These are phyloP conservation scores for Blastobotrys attinorum DNA, from an alignment of 805 yeast species.

Conservation along the genomic window DNA sequence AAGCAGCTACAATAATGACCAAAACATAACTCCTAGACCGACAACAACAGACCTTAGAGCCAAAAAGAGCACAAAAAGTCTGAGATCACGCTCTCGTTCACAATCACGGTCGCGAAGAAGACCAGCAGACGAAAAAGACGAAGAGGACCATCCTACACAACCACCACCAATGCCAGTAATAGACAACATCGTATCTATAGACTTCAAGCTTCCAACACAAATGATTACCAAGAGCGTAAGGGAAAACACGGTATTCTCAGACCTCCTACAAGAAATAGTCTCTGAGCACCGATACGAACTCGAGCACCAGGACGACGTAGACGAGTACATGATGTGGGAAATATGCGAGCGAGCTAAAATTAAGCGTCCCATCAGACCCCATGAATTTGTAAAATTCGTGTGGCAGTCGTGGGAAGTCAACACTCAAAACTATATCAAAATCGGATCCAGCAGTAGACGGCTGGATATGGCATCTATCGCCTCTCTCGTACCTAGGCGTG, in stretches of 20 bases:
- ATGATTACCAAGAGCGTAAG: slow-evolving; percentile 14
- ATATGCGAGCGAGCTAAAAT: slow-evolving; percentile 15
- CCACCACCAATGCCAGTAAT: neutral
- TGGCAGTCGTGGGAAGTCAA: slow-evolving; percentile 4
- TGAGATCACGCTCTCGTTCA: too few relatives aligned
- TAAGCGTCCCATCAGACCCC: slow-evolving; percentile 22
- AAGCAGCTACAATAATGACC: too few relatives aligned
- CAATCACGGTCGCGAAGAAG: too few relatives aligned
- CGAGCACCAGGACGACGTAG: slow-evolving; percentile 15
- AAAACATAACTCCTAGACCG: too few relatives aligned
- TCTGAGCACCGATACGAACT: slow-evolving; percentile 26
- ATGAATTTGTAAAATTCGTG: slow-evolving; percentile 16
- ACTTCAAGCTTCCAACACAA: slow-evolving; percentile 23
- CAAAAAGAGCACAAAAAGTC: too few relatives aligned
- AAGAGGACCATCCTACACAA: neutral
- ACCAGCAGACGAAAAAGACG: neutral
- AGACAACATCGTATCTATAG: slow-evolving; percentile 1
- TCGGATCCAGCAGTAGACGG: slow-evolving; percentile 16
- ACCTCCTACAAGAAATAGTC: slow-evolving; percentile 17
- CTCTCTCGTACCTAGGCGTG: slow-evolving; percentile 27
- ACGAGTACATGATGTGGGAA: slow-evolving; percentile 26
- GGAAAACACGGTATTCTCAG: slow-evolving; percentile 9
- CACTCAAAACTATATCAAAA: slow-evolving; percentile 13
- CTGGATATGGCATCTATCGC: slow-evolving; percentile 24
- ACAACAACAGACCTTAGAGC: too few relatives aligned